Conservation (phyloP, 2,329 filamentous ascomycete genomes). For the Cladophialophora chaetospira region DNA sequence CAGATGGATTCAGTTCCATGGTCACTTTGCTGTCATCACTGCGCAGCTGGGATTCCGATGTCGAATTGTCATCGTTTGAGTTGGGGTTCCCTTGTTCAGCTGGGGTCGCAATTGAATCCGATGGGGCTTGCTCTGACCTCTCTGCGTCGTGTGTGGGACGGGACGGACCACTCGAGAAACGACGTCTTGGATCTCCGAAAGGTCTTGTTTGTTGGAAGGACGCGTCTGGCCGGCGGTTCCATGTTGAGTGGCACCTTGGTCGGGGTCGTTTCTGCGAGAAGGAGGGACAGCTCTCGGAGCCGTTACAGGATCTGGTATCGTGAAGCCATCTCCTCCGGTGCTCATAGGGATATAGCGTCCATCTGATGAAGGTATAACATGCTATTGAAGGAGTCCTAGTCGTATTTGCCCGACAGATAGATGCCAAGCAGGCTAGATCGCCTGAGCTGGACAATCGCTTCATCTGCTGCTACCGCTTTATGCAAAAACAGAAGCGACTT, state of each 20-base stretch:
- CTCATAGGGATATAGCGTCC: not conserved
- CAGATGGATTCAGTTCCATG: no score
- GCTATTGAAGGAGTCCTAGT: not conserved
- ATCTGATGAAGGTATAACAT: not conserved
- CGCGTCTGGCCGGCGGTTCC: not conserved
- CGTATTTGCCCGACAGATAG: not conserved
- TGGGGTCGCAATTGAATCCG: no score
- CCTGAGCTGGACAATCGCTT: not conserved
- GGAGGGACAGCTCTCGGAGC: not conserved
- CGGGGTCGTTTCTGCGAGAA: not conserved
- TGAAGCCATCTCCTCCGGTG: not conserved
- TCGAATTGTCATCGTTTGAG: slow-evolving; percentile 15
- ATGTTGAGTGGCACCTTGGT: not conserved
- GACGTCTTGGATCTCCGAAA: not conserved
- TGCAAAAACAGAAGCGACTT: not conserved
- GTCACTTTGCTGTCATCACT: no score
- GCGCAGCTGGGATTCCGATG: no score
- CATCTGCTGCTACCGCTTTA: not conserved
- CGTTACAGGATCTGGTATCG: not conserved
- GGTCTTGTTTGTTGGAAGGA: not conserved
- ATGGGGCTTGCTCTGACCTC: slow-evolving; percentile 15
- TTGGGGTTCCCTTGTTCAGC: no score
- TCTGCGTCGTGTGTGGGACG: not conserved
- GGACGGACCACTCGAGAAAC: not conserved
- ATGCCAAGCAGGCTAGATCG: not conserved